Base-by-base conservation (phyloP, 2,329 filamentous ascomycete species). In the Chalaropsis thielavioides region DNA sequence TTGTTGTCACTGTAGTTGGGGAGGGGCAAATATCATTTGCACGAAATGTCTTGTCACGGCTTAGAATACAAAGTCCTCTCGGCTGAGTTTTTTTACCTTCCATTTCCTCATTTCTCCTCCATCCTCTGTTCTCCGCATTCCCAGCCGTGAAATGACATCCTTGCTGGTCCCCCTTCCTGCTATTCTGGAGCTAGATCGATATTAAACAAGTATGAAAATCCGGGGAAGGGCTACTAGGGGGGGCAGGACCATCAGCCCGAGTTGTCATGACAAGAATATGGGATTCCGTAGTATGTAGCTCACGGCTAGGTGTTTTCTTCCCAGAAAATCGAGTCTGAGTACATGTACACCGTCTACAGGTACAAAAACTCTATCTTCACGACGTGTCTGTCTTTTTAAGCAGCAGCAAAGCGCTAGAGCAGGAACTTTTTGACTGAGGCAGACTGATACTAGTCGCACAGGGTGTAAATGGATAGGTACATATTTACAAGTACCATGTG, bases 171-270 rank as follows among this genome's bases (percentile, higher is more conserved):
- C 24, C 24, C 19, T 27, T 38, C 27, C 24, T 58, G n/a, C 35
- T 27, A 46, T 35, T 46, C 31, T 27, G 22, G 31, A 31, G 15
- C 22, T 43, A 46, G 54, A 19, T 58, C 60, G 24, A 62, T 62
- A 44, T 62, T 62, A 24, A 41, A 61, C 40, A 31, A 11, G 38
- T 49, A 31, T 49, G 60, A 62, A 62, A 62, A 62, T 62, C 60
- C 60, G 60, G 60, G 60, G 60, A 62, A 62, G 38, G 19, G 24
- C 60, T 49, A 51, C 19, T 22, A 5, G 40, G 60, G 41, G 41
- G 22, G 60, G 54, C 31, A n/a, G 54, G 54, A 19, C 54, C 54
- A 58, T 27, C 24, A 58, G 27, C 11, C 10, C 54, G n/a, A 56
- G 54, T 35, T 58, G 54, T 58, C 54, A 58, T 38, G 54, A 2